Conservation (phyloP, 768 basidiomycete species). For the Macrocybe gigantea region DNA sequence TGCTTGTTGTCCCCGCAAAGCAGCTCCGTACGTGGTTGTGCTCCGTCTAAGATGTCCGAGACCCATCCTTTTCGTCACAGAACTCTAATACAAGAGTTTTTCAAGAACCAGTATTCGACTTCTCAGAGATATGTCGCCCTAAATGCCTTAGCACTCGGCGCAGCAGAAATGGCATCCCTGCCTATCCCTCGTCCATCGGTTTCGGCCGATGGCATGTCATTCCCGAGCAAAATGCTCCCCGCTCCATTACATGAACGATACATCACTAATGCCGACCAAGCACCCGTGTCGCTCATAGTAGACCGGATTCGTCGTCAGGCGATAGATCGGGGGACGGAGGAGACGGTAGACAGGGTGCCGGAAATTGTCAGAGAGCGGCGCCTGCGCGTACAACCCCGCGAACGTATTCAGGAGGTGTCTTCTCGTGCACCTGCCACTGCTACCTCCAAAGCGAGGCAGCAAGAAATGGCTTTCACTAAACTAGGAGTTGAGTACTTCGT, state of each 20-base stretch:
- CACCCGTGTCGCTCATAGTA: constrained; percentile 50
- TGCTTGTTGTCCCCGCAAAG: constrained; percentile 67
- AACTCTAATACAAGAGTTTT: constrained; percentile 85
- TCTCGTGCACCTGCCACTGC: constrained; percentile 3
- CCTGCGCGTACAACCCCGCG: constrained; percentile 52
- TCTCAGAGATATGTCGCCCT: constrained; percentile 82
- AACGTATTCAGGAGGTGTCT: constrained; percentile 39
- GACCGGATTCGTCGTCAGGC: constrained; percentile 58
- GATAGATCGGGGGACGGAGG: constrained; percentile 55
- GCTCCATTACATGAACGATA: constrained; percentile 66
- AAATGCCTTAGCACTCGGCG: constrained; percentile 81
- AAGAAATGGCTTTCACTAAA: constrained; percentile 45
- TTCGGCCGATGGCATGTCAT: constrained; percentile 35
- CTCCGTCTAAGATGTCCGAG: background rate
- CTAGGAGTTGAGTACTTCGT: constrained; percentile 88
- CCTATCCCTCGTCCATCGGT: constrained; percentile 28
- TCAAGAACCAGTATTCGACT: constrained; percentile 87
- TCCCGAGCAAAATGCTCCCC: constrained; percentile 82
- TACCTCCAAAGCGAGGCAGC: constrained; percentile 2
- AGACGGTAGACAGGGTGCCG: constrained; percentile 49
- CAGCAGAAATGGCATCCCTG: constrained; percentile 68
- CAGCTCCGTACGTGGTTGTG: constrained; percentile 64
- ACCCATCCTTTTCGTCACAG: constrained; percentile 30
- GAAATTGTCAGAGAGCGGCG: constrained; percentile 68
- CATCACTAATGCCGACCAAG: constrained; percentile 33